These are phyloP conservation scores for Arthrinium puccinioides DNA, from an alignment of 2,329 filamentous ascomycete genomes.

Conservation along the genomic window DNA sequence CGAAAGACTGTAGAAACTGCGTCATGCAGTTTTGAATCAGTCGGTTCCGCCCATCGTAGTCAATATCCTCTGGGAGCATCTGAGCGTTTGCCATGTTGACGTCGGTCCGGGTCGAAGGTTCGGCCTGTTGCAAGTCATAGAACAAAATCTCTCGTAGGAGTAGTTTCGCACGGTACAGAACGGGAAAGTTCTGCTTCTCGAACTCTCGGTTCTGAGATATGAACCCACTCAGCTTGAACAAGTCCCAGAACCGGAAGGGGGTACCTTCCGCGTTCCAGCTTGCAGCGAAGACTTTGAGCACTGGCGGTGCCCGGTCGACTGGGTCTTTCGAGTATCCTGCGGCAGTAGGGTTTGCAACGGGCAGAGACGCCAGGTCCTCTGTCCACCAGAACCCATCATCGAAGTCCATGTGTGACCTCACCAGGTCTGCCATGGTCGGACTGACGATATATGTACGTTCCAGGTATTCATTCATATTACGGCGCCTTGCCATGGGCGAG, in stretches of 20 bases:
- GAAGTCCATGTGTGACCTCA: slow-evolving; percentile 41
- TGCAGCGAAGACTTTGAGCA: slow-evolving; percentile 41
- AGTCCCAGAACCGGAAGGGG: slow-evolving; percentile 43
- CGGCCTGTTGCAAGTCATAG: slow-evolving; percentile 43
- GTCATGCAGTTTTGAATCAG: slow-evolving; percentile 42
- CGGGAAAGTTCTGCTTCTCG: slow-evolving; percentile 41
- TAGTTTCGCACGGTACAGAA: slow-evolving; percentile 46
- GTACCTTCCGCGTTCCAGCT: slow-evolving; percentile 43
- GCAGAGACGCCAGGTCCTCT: slow-evolving; percentile 36
- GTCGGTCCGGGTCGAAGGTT: slow-evolving; percentile 35
- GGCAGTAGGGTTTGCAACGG: slow-evolving; percentile 28
- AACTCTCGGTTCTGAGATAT: slow-evolving; percentile 39
- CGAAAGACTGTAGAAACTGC: slow-evolving; percentile 46
- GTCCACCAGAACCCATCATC: slow-evolving; percentile 53
- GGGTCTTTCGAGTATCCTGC: slow-evolving; percentile 31
- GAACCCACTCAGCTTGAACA: slow-evolving; percentile 42
- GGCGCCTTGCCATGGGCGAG: slow-evolving; percentile 40
- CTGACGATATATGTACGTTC: slow-evolving; percentile 36
- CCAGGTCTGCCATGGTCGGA: slow-evolving; percentile 31
- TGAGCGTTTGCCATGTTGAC: slow-evolving; percentile 24
- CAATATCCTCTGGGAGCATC: slow-evolving; percentile 32
- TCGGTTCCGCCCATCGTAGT: slow-evolving; percentile 38
- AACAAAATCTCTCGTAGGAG: slow-evolving; percentile 47
- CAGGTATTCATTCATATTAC: slow-evolving; percentile 45
- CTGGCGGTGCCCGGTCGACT: slow-evolving; percentile 36